Evolutionary conservation across 768 basidiomycete species (phyloP), one percentile per base, ranked within the genome.

Genomic region (Lentinula guzmanii): DNA sequence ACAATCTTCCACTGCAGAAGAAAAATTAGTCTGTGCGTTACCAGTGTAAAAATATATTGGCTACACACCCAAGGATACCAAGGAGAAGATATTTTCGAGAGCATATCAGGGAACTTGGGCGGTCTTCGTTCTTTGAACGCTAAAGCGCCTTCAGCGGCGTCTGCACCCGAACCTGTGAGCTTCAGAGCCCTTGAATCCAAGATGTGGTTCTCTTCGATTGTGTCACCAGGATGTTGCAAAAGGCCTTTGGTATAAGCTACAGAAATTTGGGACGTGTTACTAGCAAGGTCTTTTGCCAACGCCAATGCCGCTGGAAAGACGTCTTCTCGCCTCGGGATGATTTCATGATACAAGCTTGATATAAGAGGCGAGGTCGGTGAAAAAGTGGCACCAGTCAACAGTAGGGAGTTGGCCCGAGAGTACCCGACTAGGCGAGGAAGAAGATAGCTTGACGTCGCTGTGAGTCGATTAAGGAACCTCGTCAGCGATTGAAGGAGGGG

Each of bases 361-460:
- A 83, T 71, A 42, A 74, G 65, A 4, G 76, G 80, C 0, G 82
- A 83, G 21, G 75, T 71, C 0, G 84, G 77, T 1, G 74, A 64
- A 43, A 82, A 70, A 3, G 77, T 78, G 3, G 70, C 70, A 21
- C 81, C 84, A 0, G 78, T 77, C 33, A 84, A 72, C 31, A 85
- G 74, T n/a, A 85, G 75, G 21, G 81, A 76, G 52, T 71, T 75
- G 9, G 85, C 81, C 5, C 78, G 74, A 15, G 84, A 81, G 61
- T 78, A 76, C 5, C 83, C 82, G 18, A 85, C 65, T 39, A 85
- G 77, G 18, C 78, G 77, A 28, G 84, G 83, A n/a, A 85, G 77
- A 54, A 85, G 76, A 66, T 79, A 84, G 42, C 70, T 72, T 9
- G 79, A 78, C 9, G 70, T 71, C 24, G 78, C 79, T 75, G 34